Evolutionary conservation across 106 monocot genomes (phyloP), one percentile per base, ranked within the genome.

Genomic region (Acorus calamus): DNA sequence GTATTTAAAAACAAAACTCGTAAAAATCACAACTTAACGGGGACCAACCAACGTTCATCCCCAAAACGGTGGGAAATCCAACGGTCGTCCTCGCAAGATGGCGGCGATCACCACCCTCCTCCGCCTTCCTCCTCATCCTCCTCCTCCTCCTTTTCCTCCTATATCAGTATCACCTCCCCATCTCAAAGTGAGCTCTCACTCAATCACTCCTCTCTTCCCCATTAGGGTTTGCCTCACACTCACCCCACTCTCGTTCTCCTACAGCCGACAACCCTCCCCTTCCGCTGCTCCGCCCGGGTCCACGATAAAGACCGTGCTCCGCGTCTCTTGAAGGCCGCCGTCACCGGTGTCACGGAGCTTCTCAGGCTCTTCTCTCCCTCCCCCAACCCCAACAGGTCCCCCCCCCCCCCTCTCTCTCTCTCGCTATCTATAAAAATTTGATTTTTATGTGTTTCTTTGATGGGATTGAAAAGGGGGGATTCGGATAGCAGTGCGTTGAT

Each of bases 271-370:
- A 43, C 5, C 46, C 49, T 52, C 57, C 47, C 52, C 59, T 61
- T 70, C 11, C 57, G 68, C 42, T 81, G 65, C 70, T 66, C 71
- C 46, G 67, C 62, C 28, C 11, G 77, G 46, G 59, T 52, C 49
- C 47, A 51, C 11, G 66, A 47, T 2, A 49, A 47, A 47, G 52
- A 42, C 4, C 68, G 48, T 14, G 47, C 81, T 52, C 72, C 81
- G 43, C 71, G 73, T 44, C 65, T 78, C 6, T 59, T 85, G 5
- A 78, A 81, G 59, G 41, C 72, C 7, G 81, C 73, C 2, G 75
- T 85, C 49, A 60, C 66, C 28, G 77, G 77, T 14, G 60, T 65
- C 56, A 85, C 84, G 4, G 81, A 81, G 72, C 68, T 85, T 28
- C 76, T 81, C 61, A 65, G 81, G 61, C 6, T 75, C 48, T 42